Conservation (phyloP, 2,329 filamentous ascomycete genomes). For the Catunica adiposa region DNA sequence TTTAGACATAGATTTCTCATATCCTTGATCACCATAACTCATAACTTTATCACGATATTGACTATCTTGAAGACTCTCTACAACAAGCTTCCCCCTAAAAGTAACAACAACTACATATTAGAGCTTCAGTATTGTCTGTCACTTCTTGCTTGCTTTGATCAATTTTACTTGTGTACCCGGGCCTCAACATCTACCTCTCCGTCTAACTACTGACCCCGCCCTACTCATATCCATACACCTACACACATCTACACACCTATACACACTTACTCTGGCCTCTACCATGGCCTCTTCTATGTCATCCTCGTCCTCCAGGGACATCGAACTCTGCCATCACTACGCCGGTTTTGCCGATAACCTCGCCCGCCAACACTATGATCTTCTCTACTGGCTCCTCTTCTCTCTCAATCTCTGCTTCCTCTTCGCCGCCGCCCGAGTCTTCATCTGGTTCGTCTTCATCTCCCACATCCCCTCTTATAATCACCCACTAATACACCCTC, state of each 20-base stretch:
- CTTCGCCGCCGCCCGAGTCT: slow-evolving; percentile 28
- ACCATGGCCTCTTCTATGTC: not conserved
- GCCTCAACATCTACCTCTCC: not conserved
- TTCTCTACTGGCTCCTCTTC: slow-evolving; percentile 32
- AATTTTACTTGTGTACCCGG: not conserved
- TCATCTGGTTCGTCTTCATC: slow-evolving; percentile 22
- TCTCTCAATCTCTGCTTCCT: slow-evolving; percentile 28
- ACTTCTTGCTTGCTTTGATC: not conserved
- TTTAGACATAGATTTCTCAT: not conserved
- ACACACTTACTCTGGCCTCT: not conserved
- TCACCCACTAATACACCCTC: not conserved
- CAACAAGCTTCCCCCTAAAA: not conserved
- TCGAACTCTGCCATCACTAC: slow-evolving; percentile 23
- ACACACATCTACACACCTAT: too few species aligned
- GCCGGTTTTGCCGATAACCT: slow-evolving; percentile 30
- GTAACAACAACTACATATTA: not conserved
- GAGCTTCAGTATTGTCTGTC: not conserved
- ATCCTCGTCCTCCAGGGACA: slow-evolving; percentile 2
- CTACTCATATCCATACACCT: too few species aligned
- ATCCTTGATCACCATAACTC: not conserved
- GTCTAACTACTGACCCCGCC: not conserved
- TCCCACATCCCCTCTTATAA: not conserved
- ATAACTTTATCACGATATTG: not conserved
- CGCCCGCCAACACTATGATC: slow-evolving; percentile 26
- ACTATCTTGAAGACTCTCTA: not conserved